phyloP scores from a whole-genome alignment of 2,329 filamentous ascomycete genomes.

The Phialophora expanda region DNA sequence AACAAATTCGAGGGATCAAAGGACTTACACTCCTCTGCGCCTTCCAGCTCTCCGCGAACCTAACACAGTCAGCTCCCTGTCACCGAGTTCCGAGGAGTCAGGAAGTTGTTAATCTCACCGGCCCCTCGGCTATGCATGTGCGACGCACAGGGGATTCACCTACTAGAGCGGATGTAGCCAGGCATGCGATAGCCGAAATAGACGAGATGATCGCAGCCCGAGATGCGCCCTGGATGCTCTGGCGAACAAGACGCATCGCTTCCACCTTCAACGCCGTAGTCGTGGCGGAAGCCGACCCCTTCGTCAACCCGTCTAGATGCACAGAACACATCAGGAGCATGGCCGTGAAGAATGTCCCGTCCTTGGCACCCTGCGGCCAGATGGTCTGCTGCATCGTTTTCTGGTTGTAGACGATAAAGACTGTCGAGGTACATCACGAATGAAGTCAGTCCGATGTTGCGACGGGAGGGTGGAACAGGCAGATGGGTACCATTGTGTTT shows the following conservation, averaged over 20 bases:
- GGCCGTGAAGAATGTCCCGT: slow-evolving; percentile 25
- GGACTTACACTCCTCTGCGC: slow-evolving; percentile 19
- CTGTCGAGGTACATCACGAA: not conserved
- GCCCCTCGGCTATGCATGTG: not conserved
- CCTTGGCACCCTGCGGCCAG: slow-evolving; percentile 21
- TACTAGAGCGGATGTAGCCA: slow-evolving; percentile 29
- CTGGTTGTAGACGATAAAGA: slow-evolving; percentile 24
- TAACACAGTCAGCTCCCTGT: slow-evolving; percentile 19
- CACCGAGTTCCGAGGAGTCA: not conserved
- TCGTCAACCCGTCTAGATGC: slow-evolving; percentile 24
- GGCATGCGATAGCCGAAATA: slow-evolving; percentile 25
- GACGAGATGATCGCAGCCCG: slow-evolving; percentile 21
- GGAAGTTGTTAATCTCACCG: not conserved
- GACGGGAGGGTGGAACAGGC: not conserved
- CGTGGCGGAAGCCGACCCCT: slow-evolving; percentile 4
- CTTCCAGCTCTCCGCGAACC: slow-evolving; percentile 24
- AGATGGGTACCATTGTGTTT: slow-evolving; percentile 23
- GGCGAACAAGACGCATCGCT: slow-evolving; percentile 24
- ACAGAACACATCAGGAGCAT: slow-evolving; percentile 31
- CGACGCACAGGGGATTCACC: not conserved
- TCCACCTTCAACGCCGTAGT: slow-evolving; percentile 27
- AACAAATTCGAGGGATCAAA: not conserved
- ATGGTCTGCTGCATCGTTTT: slow-evolving; percentile 24
- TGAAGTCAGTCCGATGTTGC: not conserved
- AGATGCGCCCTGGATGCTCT: slow-evolving; percentile 12